These are phyloP conservation scores for Phytophthora sp. DNA, from an alignment of 352 stramenopile genomes.

Conservation along the genomic window DNA sequence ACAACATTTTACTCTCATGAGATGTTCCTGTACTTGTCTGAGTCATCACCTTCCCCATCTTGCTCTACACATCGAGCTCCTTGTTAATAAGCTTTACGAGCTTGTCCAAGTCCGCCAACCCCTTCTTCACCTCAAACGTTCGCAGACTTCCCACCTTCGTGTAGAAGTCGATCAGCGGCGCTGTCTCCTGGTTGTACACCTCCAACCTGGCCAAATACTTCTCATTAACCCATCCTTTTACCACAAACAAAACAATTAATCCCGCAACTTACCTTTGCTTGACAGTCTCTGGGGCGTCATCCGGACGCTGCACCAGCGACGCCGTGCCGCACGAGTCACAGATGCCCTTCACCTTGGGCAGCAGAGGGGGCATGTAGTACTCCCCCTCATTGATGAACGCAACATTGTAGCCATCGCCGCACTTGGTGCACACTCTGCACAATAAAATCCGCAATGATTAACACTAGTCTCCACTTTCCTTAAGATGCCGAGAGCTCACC, in stretches of 20 bases:
- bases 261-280: conserved; percentile 56
- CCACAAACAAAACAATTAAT: conserved; percentile 10
- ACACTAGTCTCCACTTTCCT: not conserved
- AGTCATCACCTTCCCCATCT: not conserved
- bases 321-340: conserved; percentile 81
- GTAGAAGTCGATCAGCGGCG: conserved; percentile 90
- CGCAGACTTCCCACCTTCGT: conserved; percentile 68
- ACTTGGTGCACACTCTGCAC: conserved; percentile 80
- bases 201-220: conserved; percentile 58
- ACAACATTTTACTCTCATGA: not conserved
- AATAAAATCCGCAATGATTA: not conserved
- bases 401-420: conserved; percentile 89
- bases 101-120: conserved; percentile 80
- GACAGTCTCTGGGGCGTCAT: conserved; percentile 86
- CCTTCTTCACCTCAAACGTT: conserved; percentile 89
- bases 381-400: conserved; percentile 85
- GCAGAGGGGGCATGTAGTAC: conserved; percentile 90
- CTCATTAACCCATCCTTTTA: too few species aligned
- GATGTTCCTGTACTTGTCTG: not conserved
- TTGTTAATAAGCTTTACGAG: conserved; percentile 74
- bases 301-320: conserved; percentile 79
- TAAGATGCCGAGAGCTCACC: conserved; percentile 40
- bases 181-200: conserved; percentile 91
- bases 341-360: conserved; percentile 84
- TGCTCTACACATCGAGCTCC: conserved; percentile 56